A percentile compares a stretch with the other conserved stretches of the same genome.
Conservation (phyloP, 257 asterid species). For the Linaria vulgaris region DNA sequence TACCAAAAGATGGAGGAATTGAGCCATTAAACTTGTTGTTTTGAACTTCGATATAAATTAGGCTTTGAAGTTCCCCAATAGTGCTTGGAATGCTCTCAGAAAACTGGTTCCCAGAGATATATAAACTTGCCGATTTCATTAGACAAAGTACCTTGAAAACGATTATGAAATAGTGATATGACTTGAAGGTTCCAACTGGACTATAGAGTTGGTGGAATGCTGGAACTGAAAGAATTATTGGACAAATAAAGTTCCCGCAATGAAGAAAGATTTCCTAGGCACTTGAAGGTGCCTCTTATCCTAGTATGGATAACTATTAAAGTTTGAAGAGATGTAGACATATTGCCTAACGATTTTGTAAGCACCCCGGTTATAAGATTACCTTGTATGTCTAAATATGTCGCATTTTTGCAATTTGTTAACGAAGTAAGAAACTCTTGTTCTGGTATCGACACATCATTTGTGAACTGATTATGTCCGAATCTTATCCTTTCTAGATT, state of each 20-base stretch:
- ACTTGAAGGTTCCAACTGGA: neutral
- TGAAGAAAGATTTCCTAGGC: conserved; percentile 19
- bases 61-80: conserved; percentile 17
- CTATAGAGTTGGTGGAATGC: conserved; percentile 23
- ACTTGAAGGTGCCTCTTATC: conserved; percentile 22
- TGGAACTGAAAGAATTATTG: conserved; percentile 10
- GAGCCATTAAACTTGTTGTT: conserved; percentile 18
- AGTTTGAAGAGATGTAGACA: conserved; percentile 3
- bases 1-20: conserved; percentile 19
- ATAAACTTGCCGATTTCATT: conserved; percentile 11
- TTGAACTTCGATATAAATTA: conserved; percentile 19
- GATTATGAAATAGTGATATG: conserved; percentile 11
- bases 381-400: neutral
- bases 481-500: conserved; percentile 5
- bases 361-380: conserved; percentile 21
- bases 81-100: conserved; percentile 24
- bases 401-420: neutral
- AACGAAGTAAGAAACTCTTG: conserved; percentile 17
- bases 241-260: conserved; percentile 9
- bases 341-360: conserved; percentile 25
- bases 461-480: neutral
- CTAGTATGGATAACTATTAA: neutral
- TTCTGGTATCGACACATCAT: conserved; percentile 7
- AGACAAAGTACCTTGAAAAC: conserved; percentile 19
- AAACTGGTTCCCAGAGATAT: conserved; percentile 17